A percentile compares a stretch with the other conserved stretches of the same genome.
Conservation (phyloP, 257 asterid genomes). For the Solanum boliviense region DNA sequence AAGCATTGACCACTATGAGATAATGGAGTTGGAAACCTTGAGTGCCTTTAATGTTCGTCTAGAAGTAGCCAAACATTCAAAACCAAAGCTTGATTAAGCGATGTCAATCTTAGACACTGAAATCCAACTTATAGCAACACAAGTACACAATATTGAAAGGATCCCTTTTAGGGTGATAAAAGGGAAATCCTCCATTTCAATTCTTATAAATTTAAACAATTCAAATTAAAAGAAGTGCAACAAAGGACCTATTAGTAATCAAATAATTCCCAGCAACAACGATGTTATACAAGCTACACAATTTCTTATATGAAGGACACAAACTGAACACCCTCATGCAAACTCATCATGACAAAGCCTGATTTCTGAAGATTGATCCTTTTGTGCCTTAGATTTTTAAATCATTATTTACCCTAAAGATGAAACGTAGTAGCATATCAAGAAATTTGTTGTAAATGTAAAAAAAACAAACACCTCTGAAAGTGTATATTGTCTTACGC, state of each 20-base stretch:
- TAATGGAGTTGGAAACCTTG: neutral
- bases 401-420: too few species aligned
- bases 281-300: neutral
- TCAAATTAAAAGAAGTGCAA: neutral
- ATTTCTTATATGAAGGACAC: too few species aligned
- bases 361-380: too few species aligned
- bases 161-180: neutral
- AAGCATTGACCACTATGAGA: neutral
- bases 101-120: neutral
- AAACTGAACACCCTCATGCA: too few species aligned
- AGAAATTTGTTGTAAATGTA: too few species aligned
- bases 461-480: too few species aligned
- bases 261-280: neutral
- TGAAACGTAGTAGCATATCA: too few species aligned
- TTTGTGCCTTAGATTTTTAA: too few species aligned
- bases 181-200: neutral
- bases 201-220: neutral
- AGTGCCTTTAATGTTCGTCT: neutral
- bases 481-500: too few species aligned
- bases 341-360: too few species aligned
- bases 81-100: neutral
- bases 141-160: neutral
- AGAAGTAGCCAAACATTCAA: neutral
- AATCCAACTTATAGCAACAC: neutral
- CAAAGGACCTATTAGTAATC: neutral